Conservation (phyloP, 345 rosid species). For the Viola odorata region DNA sequence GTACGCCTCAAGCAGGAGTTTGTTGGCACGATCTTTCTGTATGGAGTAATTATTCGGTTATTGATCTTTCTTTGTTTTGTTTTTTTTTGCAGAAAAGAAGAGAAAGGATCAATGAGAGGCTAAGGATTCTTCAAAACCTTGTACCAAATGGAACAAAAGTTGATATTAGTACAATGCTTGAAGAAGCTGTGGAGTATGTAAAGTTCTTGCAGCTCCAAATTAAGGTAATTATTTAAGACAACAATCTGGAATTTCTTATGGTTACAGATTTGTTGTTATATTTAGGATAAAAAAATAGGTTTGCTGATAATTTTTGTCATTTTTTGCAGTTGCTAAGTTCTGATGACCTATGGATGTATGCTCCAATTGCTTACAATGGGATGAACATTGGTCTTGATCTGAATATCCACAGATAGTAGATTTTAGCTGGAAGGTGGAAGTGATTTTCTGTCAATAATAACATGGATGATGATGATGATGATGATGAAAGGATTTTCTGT, state of each 20-base stretch:
- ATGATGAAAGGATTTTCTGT: background rate
- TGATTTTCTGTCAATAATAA: slow-evolving; percentile 2
- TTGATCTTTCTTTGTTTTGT: slow-evolving; percentile 1
- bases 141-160: slow-evolving; percentile 97
- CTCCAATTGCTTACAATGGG: slow-evolving; percentile 85
- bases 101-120: slow-evolving; percentile 79
- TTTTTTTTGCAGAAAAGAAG: slow-evolving; percentile 63
- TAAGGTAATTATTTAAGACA: slow-evolving; percentile 40
- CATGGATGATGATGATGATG: background rate
- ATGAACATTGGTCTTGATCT: slow-evolving; percentile 63
- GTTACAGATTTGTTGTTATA: no score
- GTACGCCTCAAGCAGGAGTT: no score
- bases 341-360: slow-evolving; percentile 89
- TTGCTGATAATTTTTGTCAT: background rate
- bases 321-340: slow-evolving; percentile 67
- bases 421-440: slow-evolving; percentile 1
- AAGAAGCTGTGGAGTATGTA: slow-evolving; percentile 86
- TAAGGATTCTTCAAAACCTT: slow-evolving; percentile 64
- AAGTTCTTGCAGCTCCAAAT: slow-evolving; percentile 85
- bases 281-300: background rate
- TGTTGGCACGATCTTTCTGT: no score
- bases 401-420: slow-evolving; percentile 21
- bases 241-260: no score
- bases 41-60: background rate
- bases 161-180: slow-evolving; percentile 93